Base-by-base conservation (phyloP, 2,329 filamentous ascomycete species). In the Ceratocystis alfenasii region DNA sequence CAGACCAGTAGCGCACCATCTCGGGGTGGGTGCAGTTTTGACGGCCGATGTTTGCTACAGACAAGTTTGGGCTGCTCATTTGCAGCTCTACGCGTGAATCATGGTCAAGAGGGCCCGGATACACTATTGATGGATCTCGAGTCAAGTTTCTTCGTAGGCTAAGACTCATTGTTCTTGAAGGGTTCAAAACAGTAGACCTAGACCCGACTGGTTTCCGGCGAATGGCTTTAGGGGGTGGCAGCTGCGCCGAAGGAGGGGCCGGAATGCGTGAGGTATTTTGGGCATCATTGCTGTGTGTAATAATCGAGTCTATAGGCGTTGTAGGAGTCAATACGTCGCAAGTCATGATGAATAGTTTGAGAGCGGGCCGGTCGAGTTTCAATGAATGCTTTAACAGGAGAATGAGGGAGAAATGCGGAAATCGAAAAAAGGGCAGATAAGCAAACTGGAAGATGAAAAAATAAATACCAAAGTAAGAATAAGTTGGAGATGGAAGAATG, bases 1-100 rank as follows among this genome's bases (percentile, higher is more conserved):
- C n/a, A 60, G 63, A 60, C 63, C 63, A 65, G 20, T 65, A 48
- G 36, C 63, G 53, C 41, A 65, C 63, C 62, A 63, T 63, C n/a
- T 46, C 30, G 15, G 25, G 62, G 36, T 63, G 62, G 25, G 62
- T 50, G 8, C 62, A 63, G 3, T 33, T 30, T 46, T 63, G 22
- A 15, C 62, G 44, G 17, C 62, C 62, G 12, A 63, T 28, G 45
- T 48, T 53, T 28, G 36, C 46, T 30, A 63, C 45, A 5, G 62
- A 63, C 20, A 48, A 30, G 28, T 15, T 53, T 36, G 45, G 62
- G 20, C 22, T n/a, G 17, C 25, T 63, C 33, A 28, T 36, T 30
- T 46, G 28, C 8, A 33, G 30, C 30, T 63, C 62, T 5, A 33
- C 20, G 15, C 45, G 62, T 2, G 62, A 46, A 25, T 28, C 30